These are phyloP conservation scores for Candida michaelii DNA, from an alignment of 805 yeast genomes.

Conservation along the genomic window DNA sequence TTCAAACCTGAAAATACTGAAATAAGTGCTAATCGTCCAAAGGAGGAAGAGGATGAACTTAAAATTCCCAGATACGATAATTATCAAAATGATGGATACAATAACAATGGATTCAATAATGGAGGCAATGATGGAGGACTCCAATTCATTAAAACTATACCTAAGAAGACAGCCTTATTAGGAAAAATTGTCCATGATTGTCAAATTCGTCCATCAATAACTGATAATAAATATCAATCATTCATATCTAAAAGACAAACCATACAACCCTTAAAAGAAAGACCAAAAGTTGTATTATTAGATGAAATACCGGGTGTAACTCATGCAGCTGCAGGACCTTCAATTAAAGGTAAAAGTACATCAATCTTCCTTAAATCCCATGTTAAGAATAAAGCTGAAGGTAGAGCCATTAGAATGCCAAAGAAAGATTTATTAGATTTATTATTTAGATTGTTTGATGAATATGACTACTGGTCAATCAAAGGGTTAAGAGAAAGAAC, in stretches of 20 bases:
- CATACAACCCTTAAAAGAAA: conserved; percentile 49
- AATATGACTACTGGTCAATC: conserved; percentile 94
- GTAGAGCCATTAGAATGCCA: conserved; percentile 92
- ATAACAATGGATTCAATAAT: conserved; percentile 14
- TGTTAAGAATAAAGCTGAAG: conserved; percentile 56
- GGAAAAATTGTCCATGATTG: conserved; percentile 95
- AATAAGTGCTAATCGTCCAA: conserved; percentile 13
- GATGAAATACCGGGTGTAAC: conserved; percentile 84
- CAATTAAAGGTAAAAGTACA: conserved; percentile 59
- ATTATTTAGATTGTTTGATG: conserved; percentile 86
- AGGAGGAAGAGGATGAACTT: conserved; percentile 11
- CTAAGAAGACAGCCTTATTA: conserved; percentile 78
- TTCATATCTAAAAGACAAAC: conserved; percentile 52
- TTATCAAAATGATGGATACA: conserved; percentile 6
- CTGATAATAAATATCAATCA: conserved; percentile 67
- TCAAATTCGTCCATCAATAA: conserved; percentile 75
- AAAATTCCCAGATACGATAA: conserved; percentile 6
- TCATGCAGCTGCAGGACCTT: conserved; percentile 83
- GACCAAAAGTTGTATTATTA: conserved; percentile 68
- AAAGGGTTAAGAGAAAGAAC: conserved; percentile 93
- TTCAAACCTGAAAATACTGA: conserved; percentile 44
- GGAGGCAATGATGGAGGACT: conserved; percentile 30
- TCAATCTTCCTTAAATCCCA: conserved; percentile 61
- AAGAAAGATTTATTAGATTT: conserved; percentile 86
- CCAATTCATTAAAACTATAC: conserved; percentile 86